phyloP scores from a whole-genome alignment of 2,329 filamentous ascomycete species.

The Claviceps cyperi region DNA sequence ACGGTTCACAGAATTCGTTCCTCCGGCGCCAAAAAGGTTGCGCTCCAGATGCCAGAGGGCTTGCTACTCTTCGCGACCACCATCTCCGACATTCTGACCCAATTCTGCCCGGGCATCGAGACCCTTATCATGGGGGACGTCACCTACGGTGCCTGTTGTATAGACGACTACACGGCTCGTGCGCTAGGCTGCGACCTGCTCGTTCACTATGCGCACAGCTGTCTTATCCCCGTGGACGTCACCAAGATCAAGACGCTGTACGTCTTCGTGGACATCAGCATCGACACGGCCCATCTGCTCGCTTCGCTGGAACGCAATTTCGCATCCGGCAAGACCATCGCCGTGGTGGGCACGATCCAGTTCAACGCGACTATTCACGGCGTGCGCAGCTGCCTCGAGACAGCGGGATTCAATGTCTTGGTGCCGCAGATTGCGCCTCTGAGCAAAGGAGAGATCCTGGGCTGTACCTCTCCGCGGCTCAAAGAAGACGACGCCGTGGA shows the following conservation, averaged over 20 bases:
- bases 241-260: conserved; percentile 96
- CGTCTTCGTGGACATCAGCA: conserved; percentile 95
- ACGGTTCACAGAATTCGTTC: conserved; percentile 88
- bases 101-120: conserved; percentile 83
- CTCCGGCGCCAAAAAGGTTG: conserved; percentile 65
- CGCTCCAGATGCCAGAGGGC: conserved; percentile 94
- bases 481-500: conserved; percentile 47
- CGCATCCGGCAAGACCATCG: conserved; percentile 68
- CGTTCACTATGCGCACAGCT: conserved; percentile 95
- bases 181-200: conserved; percentile 88
- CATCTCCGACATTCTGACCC: conserved; percentile 87
- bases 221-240: conserved; percentile 87
- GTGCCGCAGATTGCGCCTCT: conserved; percentile 88
- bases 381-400: conserved; percentile 61
- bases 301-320: conserved; percentile 85
- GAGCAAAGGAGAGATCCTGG: conserved; percentile 88
- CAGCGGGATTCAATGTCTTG: conserved; percentile 69
- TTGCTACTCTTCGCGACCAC: conserved; percentile 92
- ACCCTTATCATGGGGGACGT: conserved; percentile 99
- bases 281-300: conserved; percentile 77
- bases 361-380: conserved; percentile 96
- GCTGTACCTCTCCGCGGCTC: conserved; percentile 81
- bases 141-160: conserved; percentile 95
- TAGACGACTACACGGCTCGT: conserved; percentile 93
- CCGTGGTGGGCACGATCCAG: conserved; percentile 92